Evolutionary conservation across 2,329 filamentous ascomycete genomes (phyloP), one percentile per base, ranked within the genome.

Genomic region (Fusarium penzigii): DNA sequence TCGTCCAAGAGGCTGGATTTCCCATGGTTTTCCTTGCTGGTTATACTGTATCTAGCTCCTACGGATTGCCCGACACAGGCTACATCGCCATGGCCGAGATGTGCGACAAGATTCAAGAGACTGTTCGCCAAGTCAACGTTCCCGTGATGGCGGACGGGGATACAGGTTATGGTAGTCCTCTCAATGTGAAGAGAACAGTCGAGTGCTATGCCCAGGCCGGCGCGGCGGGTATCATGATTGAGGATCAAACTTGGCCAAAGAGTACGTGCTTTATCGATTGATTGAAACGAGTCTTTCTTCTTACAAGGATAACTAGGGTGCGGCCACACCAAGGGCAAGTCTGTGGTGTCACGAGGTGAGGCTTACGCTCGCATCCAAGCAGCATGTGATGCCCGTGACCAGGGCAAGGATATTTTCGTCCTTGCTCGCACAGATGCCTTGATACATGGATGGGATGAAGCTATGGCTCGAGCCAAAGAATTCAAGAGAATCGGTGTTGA

Each of bases 221-320:
- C 4, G 71, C 70, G 0, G 70, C 71, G 13, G 70, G 70, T 1
- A 51, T 72, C 39, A 70, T 71, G 73, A 76, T 79, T 51, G 76
- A 78, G 51, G 75, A 78, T 46, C 76, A 78, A 55, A 75, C 72
- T 1, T 79, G 75, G 75, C 75, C 76, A 4, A 79, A 79, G 52
- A 62, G 75, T 78, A 63, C 56, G 70, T 50, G 76, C 16, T 12
- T 8, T 25, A 4, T 11, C 12, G 5, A 36, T 6, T 14, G 17
- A 38, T 7, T 11, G n/a, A 3, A 38, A 17, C 6, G 14, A 6
- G 10, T 11, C 29, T 14, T 17, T 29, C 6, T 17, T 17, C 34
- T 49, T 13, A 45, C 29, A 41, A 25, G 40, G 2, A 9, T 0
- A 0, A 3, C 10, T 3, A 66, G 64, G 62, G 5, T 66, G 64